Evolutionary conservation across 495 filamentous ascomycete species (phyloP).

Genomic region (Neurospora terricola): DNA sequence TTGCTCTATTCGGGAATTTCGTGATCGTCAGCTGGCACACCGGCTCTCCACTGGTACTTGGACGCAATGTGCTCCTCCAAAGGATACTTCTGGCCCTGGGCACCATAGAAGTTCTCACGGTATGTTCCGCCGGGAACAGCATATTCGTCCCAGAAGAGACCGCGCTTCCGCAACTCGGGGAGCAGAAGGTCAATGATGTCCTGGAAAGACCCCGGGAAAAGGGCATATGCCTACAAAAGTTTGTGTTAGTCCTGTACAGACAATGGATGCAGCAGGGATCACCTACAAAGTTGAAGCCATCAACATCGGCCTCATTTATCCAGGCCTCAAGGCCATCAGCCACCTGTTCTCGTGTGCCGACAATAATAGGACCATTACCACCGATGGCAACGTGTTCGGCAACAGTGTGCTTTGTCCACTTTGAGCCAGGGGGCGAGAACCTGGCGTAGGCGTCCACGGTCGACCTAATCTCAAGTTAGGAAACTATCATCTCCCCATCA

Average conservation of each 20-base stretch:
- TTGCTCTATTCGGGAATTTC: conserved; percentile 14
- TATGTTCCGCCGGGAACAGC: conserved; percentile 39
- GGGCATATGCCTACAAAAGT: conserved; percentile 45
- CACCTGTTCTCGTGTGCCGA: conserved; percentile 37
- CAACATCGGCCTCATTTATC: conserved; percentile 35
- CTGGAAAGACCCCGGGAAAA: conserved; percentile 51
- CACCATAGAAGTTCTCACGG: conserved; percentile 39
- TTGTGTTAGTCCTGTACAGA: background rate
- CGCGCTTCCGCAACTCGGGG: conserved; percentile 47
- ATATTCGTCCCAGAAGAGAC: conserved; percentile 44
- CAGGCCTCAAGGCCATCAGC: conserved; percentile 42
- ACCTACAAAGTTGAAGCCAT: conserved; percentile 43
- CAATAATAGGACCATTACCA: conserved; percentile 41
- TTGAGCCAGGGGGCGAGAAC: conserved; percentile 30
- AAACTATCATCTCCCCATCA: background rate
- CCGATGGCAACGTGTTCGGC: conserved; percentile 50
- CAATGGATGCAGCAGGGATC: background rate
- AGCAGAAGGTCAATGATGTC: conserved; percentile 52
- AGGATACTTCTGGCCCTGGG: conserved; percentile 19
- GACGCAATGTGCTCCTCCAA: conserved; percentile 24
- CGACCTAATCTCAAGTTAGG: conserved; percentile 13
- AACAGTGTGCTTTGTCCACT: conserved; percentile 56
- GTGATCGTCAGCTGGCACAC: conserved; percentile 20
- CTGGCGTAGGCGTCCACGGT: conserved; percentile 32
- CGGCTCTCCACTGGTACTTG: conserved; percentile 26